Evolutionary conservation across 352 stramenopile genomes (phyloP).

Genomic region (Albugo laibachii): DNA sequence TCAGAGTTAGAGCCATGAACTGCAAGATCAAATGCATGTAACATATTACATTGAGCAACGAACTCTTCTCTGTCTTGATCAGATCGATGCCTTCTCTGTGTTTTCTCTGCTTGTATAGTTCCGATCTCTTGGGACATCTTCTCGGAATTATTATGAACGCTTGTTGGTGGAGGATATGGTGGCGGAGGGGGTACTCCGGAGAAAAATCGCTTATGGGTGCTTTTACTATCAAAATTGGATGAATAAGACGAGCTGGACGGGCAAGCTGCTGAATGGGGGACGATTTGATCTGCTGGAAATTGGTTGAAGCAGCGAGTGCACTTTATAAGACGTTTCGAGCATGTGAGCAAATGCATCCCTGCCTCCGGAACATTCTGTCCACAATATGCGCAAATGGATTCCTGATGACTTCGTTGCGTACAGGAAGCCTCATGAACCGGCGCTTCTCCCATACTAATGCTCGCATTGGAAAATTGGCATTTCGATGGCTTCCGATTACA

Average conservation of each 20-base stretch:
- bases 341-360: slow-evolving; percentile 4
- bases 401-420: slow-evolving; percentile 29
- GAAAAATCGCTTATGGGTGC: neutral
- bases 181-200: neutral
- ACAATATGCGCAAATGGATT: slow-evolving; percentile 28
- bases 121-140: too few relatives aligned
- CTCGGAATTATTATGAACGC: too few relatives aligned
- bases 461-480: slow-evolving; percentile 69
- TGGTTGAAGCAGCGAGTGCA: slow-evolving; percentile 64
- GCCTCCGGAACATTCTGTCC: slow-evolving; percentile 22
- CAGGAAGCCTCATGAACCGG: slow-evolving; percentile 39
- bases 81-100: too few relatives aligned
- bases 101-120: too few relatives aligned
- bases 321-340: slow-evolving; percentile 58
- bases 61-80: too few relatives aligned
- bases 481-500: slow-evolving; percentile 63
- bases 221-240: neutral
- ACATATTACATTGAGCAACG: too few relatives aligned
- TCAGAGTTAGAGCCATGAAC: too few relatives aligned
- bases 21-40: too few relatives aligned
- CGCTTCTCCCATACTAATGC: slow-evolving; percentile 49
- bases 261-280: slow-evolving; percentile 48
- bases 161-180: neutral
- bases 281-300: slow-evolving; percentile 50
- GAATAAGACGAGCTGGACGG: slow-evolving; percentile 20